Conservation (phyloP, 2,329 filamentous ascomycete species). For the Paracorniculantispora psalliotae region DNA sequence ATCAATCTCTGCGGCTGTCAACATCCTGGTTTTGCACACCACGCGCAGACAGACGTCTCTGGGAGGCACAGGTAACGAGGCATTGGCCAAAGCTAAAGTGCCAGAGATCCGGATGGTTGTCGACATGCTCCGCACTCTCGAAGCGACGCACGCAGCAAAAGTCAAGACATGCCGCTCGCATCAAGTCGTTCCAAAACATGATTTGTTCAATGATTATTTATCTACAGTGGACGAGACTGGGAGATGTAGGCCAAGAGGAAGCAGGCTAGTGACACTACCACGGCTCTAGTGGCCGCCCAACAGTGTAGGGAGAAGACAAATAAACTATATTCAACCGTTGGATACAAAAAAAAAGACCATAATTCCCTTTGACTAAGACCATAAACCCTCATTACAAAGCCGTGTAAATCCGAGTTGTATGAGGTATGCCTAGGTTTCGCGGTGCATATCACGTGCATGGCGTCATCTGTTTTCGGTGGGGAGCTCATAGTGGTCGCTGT, state of each 20-base stretch:
- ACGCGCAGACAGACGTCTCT: not conserved
- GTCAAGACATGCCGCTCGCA: not conserved
- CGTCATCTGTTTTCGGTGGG: conserved; percentile 5
- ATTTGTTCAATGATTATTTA: not conserved
- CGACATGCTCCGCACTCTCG: not conserved
- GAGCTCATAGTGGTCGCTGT: conserved; percentile 2
- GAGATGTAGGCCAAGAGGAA: not conserved
- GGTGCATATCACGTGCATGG: conserved; percentile 9
- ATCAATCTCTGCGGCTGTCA: too few relatives aligned
- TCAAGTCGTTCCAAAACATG: not conserved
- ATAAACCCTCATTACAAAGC: not conserved
- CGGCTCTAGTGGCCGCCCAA: not conserved
- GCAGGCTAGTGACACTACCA: not conserved
- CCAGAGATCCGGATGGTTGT: not conserved
- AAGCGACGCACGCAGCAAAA: not conserved
- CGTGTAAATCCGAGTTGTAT: not conserved
- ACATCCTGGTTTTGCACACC: not conserved
- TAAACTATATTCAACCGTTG: not conserved
- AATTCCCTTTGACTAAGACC: not conserved
- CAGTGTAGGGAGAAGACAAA: not conserved
- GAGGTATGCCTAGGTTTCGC: not conserved
- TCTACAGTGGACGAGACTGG: not conserved
- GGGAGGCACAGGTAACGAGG: not conserved
- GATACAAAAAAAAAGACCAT: not conserved
- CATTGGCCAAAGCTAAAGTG: not conserved